These are phyloP conservation scores for Microbotryum saponariae DNA, from an alignment of 1,284 basidiomycete genomes.

Conservation along the genomic window DNA sequence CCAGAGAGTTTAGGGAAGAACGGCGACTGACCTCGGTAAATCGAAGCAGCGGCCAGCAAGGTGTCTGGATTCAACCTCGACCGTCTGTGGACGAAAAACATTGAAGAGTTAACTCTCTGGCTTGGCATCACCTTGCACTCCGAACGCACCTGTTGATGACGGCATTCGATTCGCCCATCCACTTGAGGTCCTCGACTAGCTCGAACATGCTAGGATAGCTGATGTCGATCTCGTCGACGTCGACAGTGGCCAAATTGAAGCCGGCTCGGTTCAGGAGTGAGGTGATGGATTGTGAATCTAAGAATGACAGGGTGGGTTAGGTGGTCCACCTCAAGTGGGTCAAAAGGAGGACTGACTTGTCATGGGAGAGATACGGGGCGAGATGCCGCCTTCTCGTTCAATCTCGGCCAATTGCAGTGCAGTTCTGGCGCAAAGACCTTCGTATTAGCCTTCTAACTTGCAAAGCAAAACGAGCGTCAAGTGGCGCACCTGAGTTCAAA, in stretches of 20 bases:
- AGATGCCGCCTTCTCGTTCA: slow-evolving; percentile 91
- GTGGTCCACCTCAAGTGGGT: background rate
- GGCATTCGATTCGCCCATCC: slow-evolving; percentile 96
- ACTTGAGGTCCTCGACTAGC: slow-evolving; percentile 79
- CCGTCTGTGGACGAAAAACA: slow-evolving; percentile 46
- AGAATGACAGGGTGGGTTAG: background rate
- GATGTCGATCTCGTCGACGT: slow-evolving; percentile 86
- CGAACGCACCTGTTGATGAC: slow-evolving; percentile 42
- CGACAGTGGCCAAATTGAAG: slow-evolving; percentile 88
- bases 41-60: slow-evolving; percentile 78
- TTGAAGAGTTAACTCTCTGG: background rate
- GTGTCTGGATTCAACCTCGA: slow-evolving; percentile 75
- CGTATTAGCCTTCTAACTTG: background rate
- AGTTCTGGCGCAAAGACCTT: slow-evolving; percentile 46
- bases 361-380: slow-evolving; percentile 93
- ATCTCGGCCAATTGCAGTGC: slow-evolving; percentile 88
- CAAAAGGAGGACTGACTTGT: slow-evolving; percentile 54
- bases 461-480: background rate
- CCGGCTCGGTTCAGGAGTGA: slow-evolving; percentile 86
- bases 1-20: background rate
- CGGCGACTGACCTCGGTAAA: slow-evolving; percentile 66
- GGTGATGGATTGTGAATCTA: slow-evolving; percentile 50
- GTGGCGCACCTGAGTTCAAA: slow-evolving; percentile 72
- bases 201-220: slow-evolving; percentile 95
- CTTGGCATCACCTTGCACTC: no score